Conservation (phyloP, 495 filamentous ascomycete genomes). For the Friedmanniomyces simplex region DNA sequence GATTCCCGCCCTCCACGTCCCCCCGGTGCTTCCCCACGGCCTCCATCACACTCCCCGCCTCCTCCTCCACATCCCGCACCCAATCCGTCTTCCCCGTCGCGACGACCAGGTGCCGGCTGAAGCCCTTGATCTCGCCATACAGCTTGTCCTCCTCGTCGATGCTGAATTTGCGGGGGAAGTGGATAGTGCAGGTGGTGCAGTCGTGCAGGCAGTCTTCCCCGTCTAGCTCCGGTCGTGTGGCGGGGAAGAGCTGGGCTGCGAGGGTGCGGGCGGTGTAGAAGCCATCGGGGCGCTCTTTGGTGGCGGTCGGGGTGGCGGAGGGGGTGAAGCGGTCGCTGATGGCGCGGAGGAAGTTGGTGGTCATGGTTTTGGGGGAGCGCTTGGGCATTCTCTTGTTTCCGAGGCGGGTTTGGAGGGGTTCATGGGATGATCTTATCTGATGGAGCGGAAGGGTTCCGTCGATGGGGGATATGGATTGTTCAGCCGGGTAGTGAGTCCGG, state of each 20-base stretch:
- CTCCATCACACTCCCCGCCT: slow-evolving; percentile 91
- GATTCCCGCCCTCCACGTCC: slow-evolving; percentile 65
- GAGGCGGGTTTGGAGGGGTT: not conserved
- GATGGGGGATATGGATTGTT: too few species aligned
- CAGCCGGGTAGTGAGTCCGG: too few species aligned
- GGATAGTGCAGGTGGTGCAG: slow-evolving; percentile 70
- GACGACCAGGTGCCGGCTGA: slow-evolving; percentile 80
- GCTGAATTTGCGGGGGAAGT: slow-evolving; percentile 63
- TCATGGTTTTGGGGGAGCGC: slow-evolving; percentile 8
- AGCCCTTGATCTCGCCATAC: slow-evolving; percentile 81
- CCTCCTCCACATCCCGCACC: slow-evolving; percentile 80
- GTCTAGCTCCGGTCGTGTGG: slow-evolving; percentile 60
- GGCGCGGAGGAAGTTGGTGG: slow-evolving; percentile 18
- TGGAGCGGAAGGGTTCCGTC: not conserved
- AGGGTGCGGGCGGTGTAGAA: slow-evolving; percentile 26
- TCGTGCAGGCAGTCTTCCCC: slow-evolving; percentile 85
- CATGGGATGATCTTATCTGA: not conserved
- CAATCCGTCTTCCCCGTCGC: slow-evolving; percentile 94
- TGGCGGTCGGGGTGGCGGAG: slow-evolving; percentile 9
- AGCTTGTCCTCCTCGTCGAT: slow-evolving; percentile 70
- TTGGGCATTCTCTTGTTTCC: not conserved
- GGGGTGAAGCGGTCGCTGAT: slow-evolving; percentile 24
- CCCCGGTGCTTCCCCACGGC: slow-evolving; percentile 58
- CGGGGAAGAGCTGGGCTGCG: slow-evolving; percentile 45
- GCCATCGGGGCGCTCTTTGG: slow-evolving; percentile 15